A percentile compares a stretch with the other conserved stretches of the same genome.
Conservation (phyloP, 2,329 filamentous ascomycete species). For the Claviceps maximensis region DNA sequence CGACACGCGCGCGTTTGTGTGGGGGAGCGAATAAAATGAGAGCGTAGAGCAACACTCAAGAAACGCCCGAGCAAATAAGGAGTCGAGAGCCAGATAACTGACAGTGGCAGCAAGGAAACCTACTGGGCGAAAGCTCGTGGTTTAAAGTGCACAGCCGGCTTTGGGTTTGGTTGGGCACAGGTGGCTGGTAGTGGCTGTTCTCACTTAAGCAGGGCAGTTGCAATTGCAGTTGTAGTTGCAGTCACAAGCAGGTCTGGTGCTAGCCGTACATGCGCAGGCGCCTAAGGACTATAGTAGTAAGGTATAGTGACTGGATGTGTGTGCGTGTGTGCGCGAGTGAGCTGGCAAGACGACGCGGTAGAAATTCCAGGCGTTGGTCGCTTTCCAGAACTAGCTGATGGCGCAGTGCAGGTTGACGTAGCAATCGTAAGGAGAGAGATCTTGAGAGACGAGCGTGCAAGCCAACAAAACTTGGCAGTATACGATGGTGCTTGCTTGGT, state of each 20-base stretch:
- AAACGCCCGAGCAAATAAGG: constrained; percentile 6
- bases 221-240: constrained; percentile 21
- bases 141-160: constrained; percentile 23
- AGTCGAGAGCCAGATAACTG: constrained; percentile 10
- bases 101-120: constrained; percentile 11
- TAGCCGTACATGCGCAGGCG: constrained; percentile 27
- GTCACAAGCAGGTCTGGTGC: constrained; percentile 17
- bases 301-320: constrained; percentile 34
- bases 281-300: constrained; percentile 44
- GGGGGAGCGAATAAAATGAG: constrained; percentile 9
- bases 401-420: constrained; percentile 46
- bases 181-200: constrained; percentile 18
- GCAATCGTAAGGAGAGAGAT: constrained; percentile 6
- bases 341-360: constrained; percentile 43
- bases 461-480: neutral
- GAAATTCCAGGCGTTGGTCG: constrained; percentile 12
- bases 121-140: constrained; percentile 15
- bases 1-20: constrained; percentile 3
- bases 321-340: constrained; percentile 31
- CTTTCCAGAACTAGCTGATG: constrained; percentile 39
- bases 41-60: constrained; percentile 4
- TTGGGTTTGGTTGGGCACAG: constrained; percentile 33
- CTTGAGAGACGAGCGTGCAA: no score
- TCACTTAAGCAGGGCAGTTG: constrained; percentile 28
- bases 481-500: neutral